Conservation (phyloP, 2,329 filamentous ascomycete species). For the Plectosphaerella cucumerina region DNA sequence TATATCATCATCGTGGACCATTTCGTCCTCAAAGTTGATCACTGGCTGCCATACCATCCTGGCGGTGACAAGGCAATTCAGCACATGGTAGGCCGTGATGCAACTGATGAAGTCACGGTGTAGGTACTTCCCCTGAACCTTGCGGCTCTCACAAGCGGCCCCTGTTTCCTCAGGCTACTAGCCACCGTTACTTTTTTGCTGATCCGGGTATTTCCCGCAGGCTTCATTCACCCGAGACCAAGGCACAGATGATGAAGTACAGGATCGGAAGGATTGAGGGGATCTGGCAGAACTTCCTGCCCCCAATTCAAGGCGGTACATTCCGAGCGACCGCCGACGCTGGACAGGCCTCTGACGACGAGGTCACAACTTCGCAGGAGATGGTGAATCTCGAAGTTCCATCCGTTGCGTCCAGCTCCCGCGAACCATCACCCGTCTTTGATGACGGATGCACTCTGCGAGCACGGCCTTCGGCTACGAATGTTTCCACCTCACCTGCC, state of each 20-base stretch:
- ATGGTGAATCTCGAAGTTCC: too few relatives aligned
- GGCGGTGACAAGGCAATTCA: conserved; percentile 86
- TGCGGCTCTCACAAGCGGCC: too few relatives aligned
- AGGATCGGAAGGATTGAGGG: conserved; percentile 80
- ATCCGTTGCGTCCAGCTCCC: conserved; percentile 51
- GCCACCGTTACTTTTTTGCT: too few relatives aligned
- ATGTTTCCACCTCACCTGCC: conserved; percentile 35
- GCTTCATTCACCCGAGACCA: conserved; percentile 76
- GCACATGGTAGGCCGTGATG: conserved; percentile 92
- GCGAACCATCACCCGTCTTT: conserved; percentile 45
- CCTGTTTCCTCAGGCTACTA: background rate
- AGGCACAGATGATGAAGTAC: conserved; percentile 72
- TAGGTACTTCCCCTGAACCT: conserved; percentile 50
- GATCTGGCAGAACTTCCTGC: conserved; percentile 80
- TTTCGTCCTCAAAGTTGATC: conserved; percentile 80
- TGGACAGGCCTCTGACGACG: too few relatives aligned
- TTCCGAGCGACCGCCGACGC: conserved; percentile 47
- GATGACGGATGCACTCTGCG: conserved; percentile 32
- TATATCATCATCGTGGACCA: conserved; percentile 77
- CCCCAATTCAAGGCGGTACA: conserved; percentile 84
- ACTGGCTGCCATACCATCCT: conserved; percentile 86
- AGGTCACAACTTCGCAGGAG: conserved; percentile 16
- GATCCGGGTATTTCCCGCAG: conserved; percentile 38
- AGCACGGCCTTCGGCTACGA: conserved; percentile 18
- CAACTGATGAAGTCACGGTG: conserved; percentile 90